Evolutionary conservation across 2,329 filamentous ascomycete genomes (phyloP).

Genomic region (Colletotrichum cuscutae): DNA sequence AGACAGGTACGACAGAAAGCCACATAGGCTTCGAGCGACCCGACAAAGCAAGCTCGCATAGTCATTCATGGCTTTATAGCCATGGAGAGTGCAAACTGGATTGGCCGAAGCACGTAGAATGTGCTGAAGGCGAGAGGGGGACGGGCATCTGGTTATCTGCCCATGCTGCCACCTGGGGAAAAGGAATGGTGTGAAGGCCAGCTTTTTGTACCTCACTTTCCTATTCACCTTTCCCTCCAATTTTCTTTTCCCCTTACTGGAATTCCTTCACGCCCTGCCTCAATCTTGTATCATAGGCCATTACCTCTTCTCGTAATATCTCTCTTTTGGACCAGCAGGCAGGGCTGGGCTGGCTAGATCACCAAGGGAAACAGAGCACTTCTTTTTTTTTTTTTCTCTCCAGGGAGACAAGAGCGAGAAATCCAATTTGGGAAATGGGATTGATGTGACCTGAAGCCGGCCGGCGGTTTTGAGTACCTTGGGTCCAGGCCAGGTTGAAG

Average conservation of each 20-base stretch:
- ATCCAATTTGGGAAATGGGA: not conserved
- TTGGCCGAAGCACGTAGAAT: not conserved
- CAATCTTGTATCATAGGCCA: slow-evolving; percentile 21
- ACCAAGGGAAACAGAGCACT: not conserved
- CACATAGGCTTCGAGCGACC: not conserved
- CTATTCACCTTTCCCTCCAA: not conserved
- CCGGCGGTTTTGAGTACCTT: not conserved
- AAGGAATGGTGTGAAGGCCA: not conserved
- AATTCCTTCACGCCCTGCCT: not conserved
- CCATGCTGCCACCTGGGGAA: not conserved
- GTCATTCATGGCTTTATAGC: not conserved
- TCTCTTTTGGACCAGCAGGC: not conserved
- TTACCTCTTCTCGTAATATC: slow-evolving; percentile 7
- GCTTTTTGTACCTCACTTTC: not conserved
- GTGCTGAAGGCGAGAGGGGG: not conserved
- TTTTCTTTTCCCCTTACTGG: not conserved
- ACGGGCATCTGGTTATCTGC: not conserved
- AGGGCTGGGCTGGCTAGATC: not conserved
- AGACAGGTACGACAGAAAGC: slow-evolving; percentile 1
- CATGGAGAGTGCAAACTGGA: not conserved
- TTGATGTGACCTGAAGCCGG: not conserved
- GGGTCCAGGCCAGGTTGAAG: not conserved
- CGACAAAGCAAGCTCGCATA: not conserved
- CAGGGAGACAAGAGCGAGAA: not conserved
- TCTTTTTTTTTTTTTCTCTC: not conserved